phyloP scores from a whole-genome alignment of 2,329 filamentous ascomycete species.

The Calonectria hongkongensis region DNA sequence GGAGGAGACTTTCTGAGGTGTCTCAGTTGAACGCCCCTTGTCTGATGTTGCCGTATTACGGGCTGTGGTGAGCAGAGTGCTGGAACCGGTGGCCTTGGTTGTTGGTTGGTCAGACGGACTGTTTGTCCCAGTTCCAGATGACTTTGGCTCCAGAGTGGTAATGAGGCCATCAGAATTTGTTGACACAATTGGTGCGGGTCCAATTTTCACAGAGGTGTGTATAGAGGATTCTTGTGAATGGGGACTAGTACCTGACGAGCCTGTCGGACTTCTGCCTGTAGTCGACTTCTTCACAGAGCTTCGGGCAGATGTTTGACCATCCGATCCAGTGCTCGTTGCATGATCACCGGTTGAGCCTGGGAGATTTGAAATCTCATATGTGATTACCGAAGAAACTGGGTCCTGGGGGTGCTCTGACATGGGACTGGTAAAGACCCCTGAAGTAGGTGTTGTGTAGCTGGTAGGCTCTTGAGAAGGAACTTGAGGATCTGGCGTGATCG shows the following conservation, averaged over 20 bases:
- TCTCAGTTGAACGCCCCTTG: no score
- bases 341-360: not conserved
- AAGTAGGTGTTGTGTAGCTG: not conserved
- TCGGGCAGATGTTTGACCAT: not conserved
- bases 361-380: not conserved
- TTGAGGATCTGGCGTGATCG: not conserved
- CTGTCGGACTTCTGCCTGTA: not conserved
- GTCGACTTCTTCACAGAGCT: not conserved
- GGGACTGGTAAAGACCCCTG: not conserved
- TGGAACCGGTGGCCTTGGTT: no score
- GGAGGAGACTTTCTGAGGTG: no score
- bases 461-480: not conserved
- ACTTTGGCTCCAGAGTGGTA: not conserved
- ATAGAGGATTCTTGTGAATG: not conserved
- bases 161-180: constrained; percentile 1
- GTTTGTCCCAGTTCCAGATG: no score
- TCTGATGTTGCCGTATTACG: no score
- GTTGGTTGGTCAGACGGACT: no score
- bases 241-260: not conserved
- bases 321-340: not conserved
- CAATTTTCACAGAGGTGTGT: not conserved
- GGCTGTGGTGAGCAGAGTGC: no score
- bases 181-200: not conserved
- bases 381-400: not conserved
- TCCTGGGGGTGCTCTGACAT: not conserved